These are phyloP conservation scores for Coemansia asiatica DNA, from an alignment of 192 early-diverging fungal genomes.

Conservation along the genomic window DNA sequence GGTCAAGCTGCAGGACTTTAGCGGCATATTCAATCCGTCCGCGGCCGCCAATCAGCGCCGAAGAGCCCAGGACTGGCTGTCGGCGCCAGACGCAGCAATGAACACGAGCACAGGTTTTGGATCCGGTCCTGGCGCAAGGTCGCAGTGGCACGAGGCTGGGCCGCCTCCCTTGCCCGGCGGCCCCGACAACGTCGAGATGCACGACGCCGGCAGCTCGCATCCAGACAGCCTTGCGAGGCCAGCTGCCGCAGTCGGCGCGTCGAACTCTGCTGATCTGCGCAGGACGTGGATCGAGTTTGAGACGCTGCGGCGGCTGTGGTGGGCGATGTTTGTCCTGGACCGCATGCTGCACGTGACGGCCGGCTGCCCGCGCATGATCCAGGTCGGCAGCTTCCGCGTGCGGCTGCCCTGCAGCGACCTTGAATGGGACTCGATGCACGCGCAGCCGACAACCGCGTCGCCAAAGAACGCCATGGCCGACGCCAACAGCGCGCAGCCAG, in stretches of 20 bases:
- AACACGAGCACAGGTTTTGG: background rate
- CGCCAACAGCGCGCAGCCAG: constrained; percentile 11
- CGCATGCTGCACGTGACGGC: constrained; percentile 28
- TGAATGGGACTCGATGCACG: constrained; percentile 48
- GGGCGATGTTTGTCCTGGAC: constrained; percentile 51
- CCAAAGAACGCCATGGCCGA: constrained; percentile 12
- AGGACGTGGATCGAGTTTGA: constrained; percentile 42
- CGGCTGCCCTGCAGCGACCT: constrained; percentile 50
- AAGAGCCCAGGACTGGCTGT: constrained; percentile 24
- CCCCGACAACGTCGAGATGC: constrained; percentile 16
- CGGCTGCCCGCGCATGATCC: constrained; percentile 38
- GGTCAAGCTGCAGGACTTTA: constrained; percentile 25
- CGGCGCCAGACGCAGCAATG: background rate
- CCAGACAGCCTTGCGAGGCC: background rate
- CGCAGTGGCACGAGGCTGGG: constrained; percentile 9
- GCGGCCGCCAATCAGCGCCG: constrained; percentile 32
- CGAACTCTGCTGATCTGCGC: constrained; percentile 30
- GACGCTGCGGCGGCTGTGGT: constrained; percentile 51
- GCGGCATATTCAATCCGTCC: constrained; percentile 31
- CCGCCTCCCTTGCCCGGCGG: constrained; percentile 22
- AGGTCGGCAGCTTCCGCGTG: constrained; percentile 33
- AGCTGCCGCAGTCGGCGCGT: background rate
- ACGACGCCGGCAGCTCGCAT: background rate
- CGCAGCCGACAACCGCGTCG: constrained; percentile 29
- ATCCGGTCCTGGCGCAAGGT: background rate